Percentiles rank a stretch among this genome's conserved stretches.
These are phyloP conservation scores for Thelephora aurantiotincta DNA, from an alignment of 768 basidiomycete species.

Conservation along the genomic window DNA sequence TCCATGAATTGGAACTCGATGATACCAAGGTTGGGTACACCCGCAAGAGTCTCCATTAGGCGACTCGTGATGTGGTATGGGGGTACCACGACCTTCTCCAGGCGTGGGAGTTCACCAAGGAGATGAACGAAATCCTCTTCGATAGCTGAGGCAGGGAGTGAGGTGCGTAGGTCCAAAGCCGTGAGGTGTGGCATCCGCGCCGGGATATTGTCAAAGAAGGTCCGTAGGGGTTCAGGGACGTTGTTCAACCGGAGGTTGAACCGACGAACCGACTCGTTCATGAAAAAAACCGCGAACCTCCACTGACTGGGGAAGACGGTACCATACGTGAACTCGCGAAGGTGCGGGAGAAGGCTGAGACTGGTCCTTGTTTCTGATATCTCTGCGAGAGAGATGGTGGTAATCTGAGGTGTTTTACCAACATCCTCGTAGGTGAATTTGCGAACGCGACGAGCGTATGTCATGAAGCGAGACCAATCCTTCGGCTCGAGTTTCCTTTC, in stretches of 20 bases:
- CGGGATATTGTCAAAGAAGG: slow-evolving; percentile 24
- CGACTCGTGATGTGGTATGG: slow-evolving; percentile 33
- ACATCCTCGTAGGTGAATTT: slow-evolving; percentile 11
- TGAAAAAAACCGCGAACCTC: slow-evolving; percentile 35
- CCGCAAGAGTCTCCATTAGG: slow-evolving; percentile 33
- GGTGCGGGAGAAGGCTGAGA: slow-evolving; percentile 39
- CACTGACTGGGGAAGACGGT: slow-evolving; percentile 13
- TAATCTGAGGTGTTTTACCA: slow-evolving; percentile 6
- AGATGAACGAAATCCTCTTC: slow-evolving; percentile 27
- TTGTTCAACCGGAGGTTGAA: slow-evolving; percentile 19
- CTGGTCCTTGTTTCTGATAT: slow-evolving; percentile 40
- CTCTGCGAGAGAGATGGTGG: slow-evolving; percentile 30
- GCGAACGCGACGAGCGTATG: slow-evolving; percentile 23
- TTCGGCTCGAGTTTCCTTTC: slow-evolving; percentile 23
- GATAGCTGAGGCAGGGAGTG: slow-evolving; percentile 24
- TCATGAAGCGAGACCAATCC: slow-evolving; percentile 43
- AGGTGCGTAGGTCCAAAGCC: slow-evolving; percentile 30
- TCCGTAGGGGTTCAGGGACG: slow-evolving; percentile 16
- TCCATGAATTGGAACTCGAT: slow-evolving; percentile 41
- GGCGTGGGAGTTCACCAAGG: slow-evolving; percentile 24
- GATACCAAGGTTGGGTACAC: slow-evolving; percentile 24
- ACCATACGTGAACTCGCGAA: slow-evolving; percentile 37
- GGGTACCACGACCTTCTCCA: slow-evolving; percentile 36
- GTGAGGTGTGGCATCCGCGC: slow-evolving; percentile 38
- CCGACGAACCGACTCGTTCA: slow-evolving; percentile 36